Percentiles rank a stretch among this genome's conserved stretches.
These are phyloP conservation scores for Tephrocybe rancida DNA, from an alignment of 768 basidiomycete genomes.

Conservation along the genomic window DNA sequence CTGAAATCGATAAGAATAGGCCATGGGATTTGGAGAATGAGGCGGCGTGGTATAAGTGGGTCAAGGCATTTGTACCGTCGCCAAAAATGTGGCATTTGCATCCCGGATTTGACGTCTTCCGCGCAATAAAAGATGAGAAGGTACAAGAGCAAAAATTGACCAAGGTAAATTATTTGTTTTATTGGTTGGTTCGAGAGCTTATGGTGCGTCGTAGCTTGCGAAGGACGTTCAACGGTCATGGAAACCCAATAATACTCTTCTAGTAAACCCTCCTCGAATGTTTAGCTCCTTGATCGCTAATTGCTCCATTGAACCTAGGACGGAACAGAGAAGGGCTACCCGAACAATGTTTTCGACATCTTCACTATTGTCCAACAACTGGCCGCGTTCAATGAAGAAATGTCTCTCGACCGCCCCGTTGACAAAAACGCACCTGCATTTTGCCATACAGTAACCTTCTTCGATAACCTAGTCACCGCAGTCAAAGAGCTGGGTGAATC, in stretches of 20 bases:
- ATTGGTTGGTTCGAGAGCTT: background rate
- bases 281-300: background rate
- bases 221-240: conserved; percentile 19
- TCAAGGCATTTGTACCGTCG: conserved; percentile 25
- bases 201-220: conserved; percentile 10
- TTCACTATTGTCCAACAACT: conserved; percentile 19
- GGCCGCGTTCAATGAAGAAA: conserved; percentile 22
- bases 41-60: conserved; percentile 22
- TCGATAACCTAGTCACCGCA: conserved; percentile 25
- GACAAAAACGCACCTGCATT: conserved; percentile 23
- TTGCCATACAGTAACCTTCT: conserved; percentile 26
- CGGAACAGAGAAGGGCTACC: conserved; percentile 14
- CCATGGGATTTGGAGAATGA: conserved; percentile 16
- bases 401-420: conserved; percentile 9
- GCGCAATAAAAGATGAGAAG: conserved; percentile 4
- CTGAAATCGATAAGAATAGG: conserved; percentile 13
- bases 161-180: background rate
- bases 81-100: conserved; percentile 22
- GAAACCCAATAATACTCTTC: conserved; percentile 27
- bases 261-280: conserved; percentile 6
- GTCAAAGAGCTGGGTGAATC: conserved; percentile 23
- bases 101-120: conserved; percentile 22
- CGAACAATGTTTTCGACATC: conserved; percentile 15
- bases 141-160: conserved; percentile 8
- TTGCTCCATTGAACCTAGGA: conserved; percentile 2